These are phyloP conservation scores for Spinacia oleracea DNA, from an alignment of 179 eudicot genomes.

Conservation along the genomic window DNA sequence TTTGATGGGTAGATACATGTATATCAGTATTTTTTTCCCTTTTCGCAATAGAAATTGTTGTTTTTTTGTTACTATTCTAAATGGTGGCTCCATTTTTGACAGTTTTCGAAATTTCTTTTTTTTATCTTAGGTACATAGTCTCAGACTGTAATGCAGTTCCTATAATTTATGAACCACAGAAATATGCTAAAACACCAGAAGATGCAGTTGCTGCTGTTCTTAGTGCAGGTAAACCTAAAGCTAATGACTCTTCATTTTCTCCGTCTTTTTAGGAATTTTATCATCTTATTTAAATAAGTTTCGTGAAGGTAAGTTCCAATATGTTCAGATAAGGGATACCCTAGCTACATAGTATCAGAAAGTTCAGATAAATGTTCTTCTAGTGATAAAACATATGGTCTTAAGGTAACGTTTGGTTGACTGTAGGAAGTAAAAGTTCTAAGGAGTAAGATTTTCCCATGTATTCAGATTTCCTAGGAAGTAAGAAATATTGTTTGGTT, in stretches of 20 bases:
- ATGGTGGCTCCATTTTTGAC: neutral
- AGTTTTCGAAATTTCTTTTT: neutral
- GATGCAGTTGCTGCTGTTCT: slow-evolving; percentile 66
- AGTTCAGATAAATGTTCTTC: too few relatives aligned
- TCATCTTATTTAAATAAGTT: neutral
- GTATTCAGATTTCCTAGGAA: too few relatives aligned
- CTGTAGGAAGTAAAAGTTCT: too few relatives aligned
- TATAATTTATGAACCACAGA: slow-evolving; percentile 49
- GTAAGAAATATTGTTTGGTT: too few relatives aligned
- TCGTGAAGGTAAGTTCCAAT: neutral
- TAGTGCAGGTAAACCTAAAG: slow-evolving; percentile 48
- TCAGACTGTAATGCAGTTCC: slow-evolving; percentile 68
- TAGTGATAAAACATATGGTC: too few relatives aligned
- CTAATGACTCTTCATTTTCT: neutral
- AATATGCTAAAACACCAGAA: slow-evolving; percentile 63
- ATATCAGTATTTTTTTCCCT: slow-evolving; percentile 1
- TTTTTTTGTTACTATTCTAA: slow-evolving; percentile 3
- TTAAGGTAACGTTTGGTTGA: too few relatives aligned
- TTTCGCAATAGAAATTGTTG: neutral
- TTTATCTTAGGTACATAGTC: slow-evolving; percentile 47
- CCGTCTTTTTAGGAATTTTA: too few relatives aligned
- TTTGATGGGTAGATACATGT: slow-evolving; percentile 60
- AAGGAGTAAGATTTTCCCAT: too few relatives aligned
- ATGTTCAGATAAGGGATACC: neutral
- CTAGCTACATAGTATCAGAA: neutral